Base-by-base conservation (phyloP, 139 green algal species). In the Coccomyxa sp. region DNA sequence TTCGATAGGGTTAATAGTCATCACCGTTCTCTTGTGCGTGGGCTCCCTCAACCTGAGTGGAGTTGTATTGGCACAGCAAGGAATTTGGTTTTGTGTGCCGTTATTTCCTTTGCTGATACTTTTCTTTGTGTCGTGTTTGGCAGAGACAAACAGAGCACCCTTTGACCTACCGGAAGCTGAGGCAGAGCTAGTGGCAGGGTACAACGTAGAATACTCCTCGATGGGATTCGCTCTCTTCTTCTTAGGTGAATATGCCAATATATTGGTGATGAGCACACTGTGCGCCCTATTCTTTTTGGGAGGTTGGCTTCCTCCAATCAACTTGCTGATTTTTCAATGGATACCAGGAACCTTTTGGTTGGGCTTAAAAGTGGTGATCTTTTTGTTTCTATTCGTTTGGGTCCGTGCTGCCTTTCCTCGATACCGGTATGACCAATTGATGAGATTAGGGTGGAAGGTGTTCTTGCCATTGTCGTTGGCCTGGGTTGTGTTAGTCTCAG, bases 211-310 rank as follows among this genome's bases (percentile, higher is more conserved):
- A 79, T 93, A 91, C 84, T 85, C 78, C 27, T 85, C 78, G 44
- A 89, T 93, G 82, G 85, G 86, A n/a, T 94, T 95, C 85, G 85
- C 87, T 68, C 72, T 93, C 34, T 93, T 93, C 79, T 93, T 94
- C 81, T 86, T 93, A 39, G 84, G 78, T 37, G 87, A 94, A 79
- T 95, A 93, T 79, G 84, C 82, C 39, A 89, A 90, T 69, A 91
- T 95, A 84, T 88, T 90, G 81, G 82, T 91, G 31, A 91, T 95
- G 86, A 89, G 85, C 82, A 89, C 84, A 79, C 50, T 93, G 76
- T 89, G 84, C 50, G 70, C 77, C 73, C 75, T 93, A 50, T 91
- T 91, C 79, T 95, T 95, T 76, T 82, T 93, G 75, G 91, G 89
- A 70, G 90, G 89, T 40, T 89, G 86, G 84, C 79, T 90, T 44